Evolutionary conservation across 176 grass and related monocot genomes (phyloP).

Genomic region (bread wheat (Triticum aestivum)): IWGSC_CS_RefSeq_v2.1 NC_057803.1:38598950-38599449

Average conservation of each 20-base stretch:
- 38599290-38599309: not conserved
- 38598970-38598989: no score
- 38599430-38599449: not conserved
- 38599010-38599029: no score
- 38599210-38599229: not conserved
- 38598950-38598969: no score
- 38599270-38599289: not conserved
- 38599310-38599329: not conserved
- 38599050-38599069: no score
- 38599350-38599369: conserved; percentile 6
- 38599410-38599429: no score
- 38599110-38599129: no score
- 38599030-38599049: no score
- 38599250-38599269: not conserved
- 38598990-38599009: no score
- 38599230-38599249: not conserved
- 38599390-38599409: not conserved
- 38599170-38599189: not conserved
- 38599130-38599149: no score
- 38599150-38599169: no score
- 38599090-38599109: no score
- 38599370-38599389: not conserved
- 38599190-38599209: not conserved
- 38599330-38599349: conserved; percentile 12
- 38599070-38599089: no score